Conservation (phyloP, 352 stramenopile species). For the Pythium folliculosum region DNA sequence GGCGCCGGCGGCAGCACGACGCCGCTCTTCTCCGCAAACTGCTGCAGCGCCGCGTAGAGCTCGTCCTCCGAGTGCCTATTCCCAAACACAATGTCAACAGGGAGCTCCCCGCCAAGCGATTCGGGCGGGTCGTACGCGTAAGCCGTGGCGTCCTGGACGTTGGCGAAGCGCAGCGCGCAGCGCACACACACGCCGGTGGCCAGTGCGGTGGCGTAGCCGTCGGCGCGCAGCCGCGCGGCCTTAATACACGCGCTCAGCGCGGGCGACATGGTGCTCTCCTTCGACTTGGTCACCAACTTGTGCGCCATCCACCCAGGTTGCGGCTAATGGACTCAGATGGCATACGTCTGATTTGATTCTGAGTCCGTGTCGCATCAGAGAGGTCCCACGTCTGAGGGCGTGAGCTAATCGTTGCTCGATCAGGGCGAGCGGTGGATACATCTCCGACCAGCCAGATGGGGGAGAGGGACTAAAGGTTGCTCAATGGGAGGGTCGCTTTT, state of each 20-base stretch:
- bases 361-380: constrained; percentile 11
- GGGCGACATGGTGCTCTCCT: not conserved
- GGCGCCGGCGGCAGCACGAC: constrained; percentile 19
- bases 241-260: constrained; percentile 9
- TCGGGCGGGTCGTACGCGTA: constrained; percentile 50
- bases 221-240: constrained; percentile 34
- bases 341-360: constrained; percentile 4
- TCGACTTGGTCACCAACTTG: not conserved
- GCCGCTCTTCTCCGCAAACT: constrained; percentile 7
- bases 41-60: constrained; percentile 20
- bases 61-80: constrained; percentile 21
- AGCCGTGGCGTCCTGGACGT: constrained; percentile 41
- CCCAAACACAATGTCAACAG: not conserved
- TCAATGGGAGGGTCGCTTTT: constrained; percentile 11
- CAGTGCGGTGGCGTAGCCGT: constrained; percentile 28
- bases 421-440: constrained; percentile 19
- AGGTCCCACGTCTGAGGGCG: not conserved
- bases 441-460: not conserved
- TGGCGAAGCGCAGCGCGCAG: constrained; percentile 67
- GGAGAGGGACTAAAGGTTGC: constrained; percentile 7
- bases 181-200: constrained; percentile 55
- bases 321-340: constrained; percentile 9
- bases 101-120: not conserved
- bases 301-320: not conserved
- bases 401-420: constrained; percentile 29